Evolutionary conservation across 352 stramenopile genomes (phyloP).

Genomic region (Phytophthora sojae): DNA sequence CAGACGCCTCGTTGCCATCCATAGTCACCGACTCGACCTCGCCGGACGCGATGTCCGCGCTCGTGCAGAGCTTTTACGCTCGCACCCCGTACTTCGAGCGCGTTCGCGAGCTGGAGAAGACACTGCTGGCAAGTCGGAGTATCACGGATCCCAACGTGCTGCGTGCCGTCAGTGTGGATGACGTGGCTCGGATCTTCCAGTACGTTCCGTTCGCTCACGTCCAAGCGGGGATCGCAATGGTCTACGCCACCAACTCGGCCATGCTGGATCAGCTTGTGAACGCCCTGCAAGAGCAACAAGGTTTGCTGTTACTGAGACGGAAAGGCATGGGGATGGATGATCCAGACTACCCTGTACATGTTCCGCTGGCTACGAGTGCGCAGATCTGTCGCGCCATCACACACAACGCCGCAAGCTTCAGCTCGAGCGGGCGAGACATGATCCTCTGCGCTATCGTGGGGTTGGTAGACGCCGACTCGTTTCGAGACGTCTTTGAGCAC

Average conservation of each 20-base stretch:
- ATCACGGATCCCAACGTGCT: constrained; percentile 54
- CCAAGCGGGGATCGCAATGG: constrained; percentile 33
- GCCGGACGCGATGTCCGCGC: constrained; percentile 47
- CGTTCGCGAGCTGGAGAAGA: constrained; percentile 58
- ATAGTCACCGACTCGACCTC: constrained; percentile 3
- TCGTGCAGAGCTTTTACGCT: constrained; percentile 66
- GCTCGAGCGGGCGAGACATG: constrained; percentile 78
- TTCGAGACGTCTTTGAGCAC: constrained; percentile 70
- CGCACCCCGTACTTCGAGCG: constrained; percentile 79
- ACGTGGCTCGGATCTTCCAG: constrained; percentile 54
- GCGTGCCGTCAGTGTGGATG: constrained; percentile 45
- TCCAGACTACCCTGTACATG: constrained; percentile 58
- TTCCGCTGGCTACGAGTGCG: constrained; percentile 66
- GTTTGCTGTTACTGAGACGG: constrained; percentile 12
- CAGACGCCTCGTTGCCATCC: constrained; percentile 11
- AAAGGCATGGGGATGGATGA: constrained; percentile 22
- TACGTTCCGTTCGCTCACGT: constrained; percentile 52
- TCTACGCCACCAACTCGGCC: constrained; percentile 19
- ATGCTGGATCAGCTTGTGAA: constrained; percentile 39
- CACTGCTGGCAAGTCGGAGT: constrained; percentile 48
- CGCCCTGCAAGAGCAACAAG: constrained; percentile 36
- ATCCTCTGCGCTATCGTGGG: constrained; percentile 74
- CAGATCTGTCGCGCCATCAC: constrained; percentile 81
- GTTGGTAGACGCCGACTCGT: constrained; percentile 69
- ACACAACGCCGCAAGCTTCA: constrained; percentile 60